phyloP scores from a whole-genome alignment of 23 red algal species.

The Gracilaria gracilis region DNA sequence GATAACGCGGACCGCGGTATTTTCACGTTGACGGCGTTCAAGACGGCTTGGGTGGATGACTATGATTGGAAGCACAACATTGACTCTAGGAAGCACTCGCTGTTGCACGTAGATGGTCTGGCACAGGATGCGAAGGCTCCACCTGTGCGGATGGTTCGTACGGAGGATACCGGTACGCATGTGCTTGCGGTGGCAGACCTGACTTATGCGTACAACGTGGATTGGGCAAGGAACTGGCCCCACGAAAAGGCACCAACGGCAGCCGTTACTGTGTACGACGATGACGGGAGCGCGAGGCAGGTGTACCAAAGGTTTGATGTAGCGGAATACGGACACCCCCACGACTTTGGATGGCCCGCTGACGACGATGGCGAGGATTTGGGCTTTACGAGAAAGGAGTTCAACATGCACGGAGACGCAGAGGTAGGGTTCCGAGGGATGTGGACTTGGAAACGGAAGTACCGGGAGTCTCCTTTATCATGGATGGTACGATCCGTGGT shows the following conservation, averaged over 20 bases:
- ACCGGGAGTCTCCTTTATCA: background rate
- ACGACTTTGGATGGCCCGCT: slow-evolving; percentile 25
- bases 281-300: background rate
- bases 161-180: slow-evolving; percentile 8
- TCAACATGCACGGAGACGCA: slow-evolving; percentile 45
- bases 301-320: background rate
- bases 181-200: slow-evolving; percentile 53
- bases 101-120: slow-evolving; percentile 54
- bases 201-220: slow-evolving; percentile 68
- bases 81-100: slow-evolving; percentile 50
- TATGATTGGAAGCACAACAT: slow-evolving; percentile 35
- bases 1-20: slow-evolving; percentile 65
- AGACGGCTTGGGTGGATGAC: slow-evolving; percentile 44
- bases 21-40: slow-evolving; percentile 54
- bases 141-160: slow-evolving; percentile 38
- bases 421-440: slow-evolving; percentile 55
- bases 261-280: slow-evolving; percentile 7
- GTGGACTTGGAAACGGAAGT: slow-evolving; percentile 50
- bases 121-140: slow-evolving; percentile 64
- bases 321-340: slow-evolving; percentile 11
- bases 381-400: background rate
- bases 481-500: slow-evolving; percentile 40
- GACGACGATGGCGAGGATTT: slow-evolving; percentile 22
- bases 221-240: slow-evolving; percentile 61
- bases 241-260: background rate